Base-by-base conservation (phyloP, 2,329 filamentous ascomycete genomes). In the Hypomyces rosellus region DNA sequence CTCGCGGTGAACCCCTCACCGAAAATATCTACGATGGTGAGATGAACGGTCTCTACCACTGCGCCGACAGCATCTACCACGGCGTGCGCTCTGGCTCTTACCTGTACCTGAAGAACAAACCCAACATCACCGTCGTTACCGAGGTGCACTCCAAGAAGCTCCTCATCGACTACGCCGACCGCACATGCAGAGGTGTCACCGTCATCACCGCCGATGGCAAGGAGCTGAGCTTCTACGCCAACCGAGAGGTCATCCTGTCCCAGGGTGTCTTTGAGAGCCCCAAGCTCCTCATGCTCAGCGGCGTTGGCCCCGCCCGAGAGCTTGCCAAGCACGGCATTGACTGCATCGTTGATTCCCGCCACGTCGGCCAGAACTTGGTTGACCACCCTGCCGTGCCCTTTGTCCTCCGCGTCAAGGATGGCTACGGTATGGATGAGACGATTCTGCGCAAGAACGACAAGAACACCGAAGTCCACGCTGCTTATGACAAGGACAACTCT, bases 341-440 rank as follows among this genome's bases (percentile, higher is more conserved):
- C 2, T 65, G 78, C 1, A 56, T 83, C 15, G 69, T 74, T 4
- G 73, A 85, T 54, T 76, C 80, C 0, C 76, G 77, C 1, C 80
- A 83, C 41, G 82, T 88, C 3, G 84, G 84, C 5, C 76, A 75
- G 51, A 83, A 86, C 65, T 70, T 87, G 4, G 71, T 82, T 51
- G 82, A 87, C 59, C 81, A 82, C 42, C 77, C 77, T 40, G 77
- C 76, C 53, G 71, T 81, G 30, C 70, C 73, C 1, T 69, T 76
- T 46, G 69, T 77, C 13, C 75, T 75, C 42, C 67, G 72, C 9
- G 59, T 74, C 57, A 67, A 71, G 55, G 66, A 75, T 43, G 64
- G 68, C 36, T 65, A 62, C 49, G 64, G 66, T 16, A 60, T 74
- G 5, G 72, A 75, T 40, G 57, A 71, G 41, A 58, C 69, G 40